Evolutionary conservation across 495 filamentous ascomycete genomes (phyloP).

Genomic region (Hapsidospora chrysogenum): DNA sequence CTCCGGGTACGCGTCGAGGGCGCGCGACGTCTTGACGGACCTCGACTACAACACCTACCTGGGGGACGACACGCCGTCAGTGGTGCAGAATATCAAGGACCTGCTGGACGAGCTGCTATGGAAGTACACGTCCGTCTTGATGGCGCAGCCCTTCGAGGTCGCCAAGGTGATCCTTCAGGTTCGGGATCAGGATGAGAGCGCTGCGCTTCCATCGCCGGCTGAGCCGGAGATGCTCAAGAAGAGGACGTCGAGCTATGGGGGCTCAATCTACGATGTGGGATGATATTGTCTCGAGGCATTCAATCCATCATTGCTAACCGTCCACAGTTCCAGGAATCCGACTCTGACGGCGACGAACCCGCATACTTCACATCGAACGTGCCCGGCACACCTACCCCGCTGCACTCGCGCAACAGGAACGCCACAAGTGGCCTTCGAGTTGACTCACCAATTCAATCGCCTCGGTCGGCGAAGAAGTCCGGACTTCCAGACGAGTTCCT

Average conservation of each 20-base stretch:
- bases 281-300: constrained; percentile 2
- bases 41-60: constrained; percentile 83
- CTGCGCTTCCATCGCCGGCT: constrained; percentile 14
- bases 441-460: constrained; percentile 14
- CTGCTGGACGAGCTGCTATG: constrained; percentile 65
- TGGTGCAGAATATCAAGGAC: constrained; percentile 51
- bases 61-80: constrained; percentile 55
- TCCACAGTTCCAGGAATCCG: constrained; percentile 30
- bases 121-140: constrained; percentile 68
- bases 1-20: constrained; percentile 47
- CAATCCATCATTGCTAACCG: constrained; percentile 4
- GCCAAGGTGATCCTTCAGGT: constrained; percentile 87
- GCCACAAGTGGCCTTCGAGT: constrained; percentile 7
- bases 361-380: constrained; percentile 69
- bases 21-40: constrained; percentile 69
- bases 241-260: constrained; percentile 18
- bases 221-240: constrained; percentile 8
- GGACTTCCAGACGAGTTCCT: constrained; percentile 41
- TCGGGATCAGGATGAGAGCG: constrained; percentile 33
- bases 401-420: constrained; percentile 19
- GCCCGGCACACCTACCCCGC: constrained; percentile 41
- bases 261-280: constrained; percentile 28
- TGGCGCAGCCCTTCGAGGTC: constrained; percentile 93
- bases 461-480: constrained; percentile 12
- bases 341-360: constrained; percentile 63